These are phyloP conservation scores for Ceratorhiza oryzae-sativae DNA, from an alignment of 1,284 basidiomycete species.

Conservation along the genomic window DNA sequence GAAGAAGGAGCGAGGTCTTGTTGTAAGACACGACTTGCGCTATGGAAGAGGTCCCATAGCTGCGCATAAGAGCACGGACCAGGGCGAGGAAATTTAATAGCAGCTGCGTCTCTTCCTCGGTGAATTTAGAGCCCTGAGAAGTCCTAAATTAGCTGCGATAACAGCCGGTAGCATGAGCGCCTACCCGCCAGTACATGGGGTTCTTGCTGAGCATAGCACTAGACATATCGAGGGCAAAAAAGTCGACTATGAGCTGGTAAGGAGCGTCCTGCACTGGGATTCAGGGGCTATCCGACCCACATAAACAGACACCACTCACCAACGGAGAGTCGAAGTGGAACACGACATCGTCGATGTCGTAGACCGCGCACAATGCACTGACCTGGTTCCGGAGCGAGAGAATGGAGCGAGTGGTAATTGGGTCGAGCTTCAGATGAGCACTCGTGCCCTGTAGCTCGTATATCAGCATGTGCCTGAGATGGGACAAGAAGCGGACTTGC, in stretches of 20 bases:
- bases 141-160: too few relatives aligned
- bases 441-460: neutral
- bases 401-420: neutral
- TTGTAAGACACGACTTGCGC: too few relatives aligned
- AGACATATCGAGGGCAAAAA: neutral
- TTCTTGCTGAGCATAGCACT: slow-evolving; percentile 1
- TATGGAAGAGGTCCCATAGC: too few relatives aligned
- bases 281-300: neutral
- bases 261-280: neutral
- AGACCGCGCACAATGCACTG: neutral
- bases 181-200: neutral
- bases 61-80: too few relatives aligned
- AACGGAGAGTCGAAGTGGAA: slow-evolving; percentile 14
- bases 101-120: too few relatives aligned
- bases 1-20: too few relatives aligned
- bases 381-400: slow-evolving; percentile 5
- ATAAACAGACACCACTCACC: neutral
- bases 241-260: slow-evolving; percentile 4
- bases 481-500: neutral
- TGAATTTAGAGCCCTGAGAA: too few relatives aligned
- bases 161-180: neutral
- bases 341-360: neutral
- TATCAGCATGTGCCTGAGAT: neutral
- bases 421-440: neutral
- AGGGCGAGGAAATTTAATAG: too few relatives aligned